phyloP scores from a whole-genome alignment of 169 alveolate genomes.

The Plasmodium gallinaceum region DNA sequence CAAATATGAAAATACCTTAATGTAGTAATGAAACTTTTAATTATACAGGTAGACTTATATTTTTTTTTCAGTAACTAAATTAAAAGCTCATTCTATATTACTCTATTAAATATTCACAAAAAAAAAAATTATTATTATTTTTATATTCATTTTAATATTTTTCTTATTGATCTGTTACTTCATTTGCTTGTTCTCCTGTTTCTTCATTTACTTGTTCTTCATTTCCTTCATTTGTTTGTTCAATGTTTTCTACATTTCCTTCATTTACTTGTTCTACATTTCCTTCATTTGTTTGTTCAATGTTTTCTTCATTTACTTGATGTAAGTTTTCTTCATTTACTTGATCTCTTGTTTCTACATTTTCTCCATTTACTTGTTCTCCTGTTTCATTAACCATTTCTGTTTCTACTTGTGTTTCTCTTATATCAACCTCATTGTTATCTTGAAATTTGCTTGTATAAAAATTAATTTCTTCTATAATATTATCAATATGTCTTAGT shows the following conservation, averaged over 20 bases:
- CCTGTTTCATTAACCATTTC: not conserved
- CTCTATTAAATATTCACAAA: too few species aligned
- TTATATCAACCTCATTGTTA: not conserved
- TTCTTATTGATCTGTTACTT: not conserved
- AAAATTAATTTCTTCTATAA: constrained; percentile 48
- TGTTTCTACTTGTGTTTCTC: not conserved
- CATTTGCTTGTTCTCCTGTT: not conserved
- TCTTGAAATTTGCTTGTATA: constrained; percentile 10
- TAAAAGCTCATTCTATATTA: too few species aligned
- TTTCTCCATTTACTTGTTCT: not conserved
- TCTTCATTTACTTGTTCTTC: not conserved
- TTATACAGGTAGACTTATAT: too few species aligned
- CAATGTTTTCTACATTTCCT: not conserved
- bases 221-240: not conserved
- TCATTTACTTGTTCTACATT: not conserved
- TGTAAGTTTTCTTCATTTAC: constrained; percentile 7
- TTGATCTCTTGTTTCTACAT: not conserved
- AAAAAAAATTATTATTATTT: not conserved
- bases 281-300: not conserved
- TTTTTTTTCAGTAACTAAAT: too few species aligned
- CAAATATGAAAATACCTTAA: too few species aligned
- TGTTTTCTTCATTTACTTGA: not conserved
- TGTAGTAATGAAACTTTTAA: too few species aligned
- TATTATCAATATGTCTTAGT: constrained; percentile 11
- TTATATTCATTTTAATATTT: not conserved